phyloP scores from a whole-genome alignment of 129 eudicot genomes.

The Lonicera japonica region DNA sequence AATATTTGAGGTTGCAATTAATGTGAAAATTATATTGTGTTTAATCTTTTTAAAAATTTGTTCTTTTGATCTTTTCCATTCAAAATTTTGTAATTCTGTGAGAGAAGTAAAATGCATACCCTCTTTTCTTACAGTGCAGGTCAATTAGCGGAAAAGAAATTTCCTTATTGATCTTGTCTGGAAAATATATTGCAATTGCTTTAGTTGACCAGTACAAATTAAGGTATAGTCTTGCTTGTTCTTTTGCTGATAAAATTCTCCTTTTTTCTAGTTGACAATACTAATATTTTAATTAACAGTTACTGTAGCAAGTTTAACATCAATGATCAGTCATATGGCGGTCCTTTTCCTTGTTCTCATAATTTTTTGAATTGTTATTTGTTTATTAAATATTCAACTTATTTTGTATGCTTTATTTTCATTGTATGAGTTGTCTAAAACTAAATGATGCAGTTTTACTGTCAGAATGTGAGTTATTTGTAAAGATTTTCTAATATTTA shows the following conservation, averaged over 20 bases:
- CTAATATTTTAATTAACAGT: background rate
- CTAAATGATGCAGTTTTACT: too few relatives aligned
- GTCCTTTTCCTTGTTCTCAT: background rate
- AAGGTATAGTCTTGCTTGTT: slow-evolving; percentile 38
- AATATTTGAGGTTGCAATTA: background rate
- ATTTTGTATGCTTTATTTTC: slow-evolving; percentile 3
- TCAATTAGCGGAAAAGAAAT: slow-evolving; percentile 72
- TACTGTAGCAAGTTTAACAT: background rate
- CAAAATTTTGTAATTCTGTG: slow-evolving; percentile 1
- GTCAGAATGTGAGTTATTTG: too few relatives aligned
- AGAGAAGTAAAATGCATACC: slow-evolving; percentile 15
- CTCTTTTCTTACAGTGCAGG: slow-evolving; percentile 67
- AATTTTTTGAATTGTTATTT: background rate
- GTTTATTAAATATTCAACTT: background rate
- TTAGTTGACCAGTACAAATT: slow-evolving; percentile 81
- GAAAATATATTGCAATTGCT: slow-evolving; percentile 79
- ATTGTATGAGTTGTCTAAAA: background rate
- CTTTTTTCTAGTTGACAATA: background rate
- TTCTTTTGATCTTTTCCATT: background rate
- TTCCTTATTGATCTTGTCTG: slow-evolving; percentile 64
- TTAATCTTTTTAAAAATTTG: background rate
- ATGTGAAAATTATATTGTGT: background rate
- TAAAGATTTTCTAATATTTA: too few relatives aligned
- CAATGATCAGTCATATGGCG: background rate
- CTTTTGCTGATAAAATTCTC: background rate